A percentile compares a stretch with the other conserved stretches of the same genome.
Conservation (phyloP, 2,329 filamentous ascomycete species). For the Colletotrichum spinosum region DNA sequence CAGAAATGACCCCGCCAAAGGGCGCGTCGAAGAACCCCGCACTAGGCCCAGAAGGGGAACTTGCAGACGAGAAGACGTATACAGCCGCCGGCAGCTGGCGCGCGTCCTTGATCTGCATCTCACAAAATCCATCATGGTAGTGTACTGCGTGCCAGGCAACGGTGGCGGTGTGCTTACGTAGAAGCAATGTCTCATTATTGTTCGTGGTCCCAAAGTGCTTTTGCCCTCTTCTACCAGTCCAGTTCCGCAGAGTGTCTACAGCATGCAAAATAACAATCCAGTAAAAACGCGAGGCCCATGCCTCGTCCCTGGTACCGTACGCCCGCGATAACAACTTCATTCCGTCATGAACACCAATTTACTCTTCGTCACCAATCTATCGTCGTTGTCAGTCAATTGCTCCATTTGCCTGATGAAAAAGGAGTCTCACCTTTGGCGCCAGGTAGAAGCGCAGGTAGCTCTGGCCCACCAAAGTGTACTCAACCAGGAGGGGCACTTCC, state of each 20-base stretch:
- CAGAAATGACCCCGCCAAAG: conserved; percentile 33
- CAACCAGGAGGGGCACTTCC: conserved; percentile 95
- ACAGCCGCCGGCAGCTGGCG: conserved; percentile 30
- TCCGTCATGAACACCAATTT: conserved; percentile 37
- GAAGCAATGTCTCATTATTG: conserved; percentile 35
- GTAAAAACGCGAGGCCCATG: conserved; percentile 28
- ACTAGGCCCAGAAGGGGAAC: conserved; percentile 24
- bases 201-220: conserved; percentile 35
- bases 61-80: neutral
- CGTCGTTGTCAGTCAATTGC: neutral
- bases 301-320: conserved; percentile 32
- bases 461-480: conserved; percentile 84
- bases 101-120: neutral
- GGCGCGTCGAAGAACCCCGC: conserved; percentile 32
- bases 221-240: conserved; percentile 29
- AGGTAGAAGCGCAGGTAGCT: conserved; percentile 97
- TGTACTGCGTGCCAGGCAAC: neutral
- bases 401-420: neutral
- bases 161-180: conserved; percentile 6
- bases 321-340: conserved; percentile 33
- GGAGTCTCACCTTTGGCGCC: conserved; percentile 85
- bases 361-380: conserved; percentile 56
- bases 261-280: conserved; percentile 37
- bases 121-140: neutral
- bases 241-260: conserved; percentile 28